Percentiles rank a stretch among this genome's conserved stretches.
Evolutionary conservation across 768 basidiomycete genomes (phyloP).

Genomic region (Leccinellum luteum): DNA sequence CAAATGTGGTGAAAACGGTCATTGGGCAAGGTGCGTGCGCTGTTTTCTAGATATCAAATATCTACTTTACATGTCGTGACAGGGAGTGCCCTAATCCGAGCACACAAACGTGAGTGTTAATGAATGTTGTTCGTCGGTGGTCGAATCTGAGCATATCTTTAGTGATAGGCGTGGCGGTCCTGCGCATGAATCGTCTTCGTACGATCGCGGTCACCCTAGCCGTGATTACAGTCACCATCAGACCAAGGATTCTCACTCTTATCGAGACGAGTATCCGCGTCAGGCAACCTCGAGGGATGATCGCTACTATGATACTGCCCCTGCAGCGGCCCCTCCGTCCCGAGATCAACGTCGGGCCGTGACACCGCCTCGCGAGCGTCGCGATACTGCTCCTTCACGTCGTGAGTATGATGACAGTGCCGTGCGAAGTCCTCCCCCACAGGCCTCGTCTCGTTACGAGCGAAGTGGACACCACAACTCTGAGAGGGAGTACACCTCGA

Average conservation of each 20-base stretch:
- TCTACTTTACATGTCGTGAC: constrained; percentile 2
- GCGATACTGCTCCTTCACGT: constrained; percentile 55
- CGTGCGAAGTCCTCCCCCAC: constrained; percentile 48
- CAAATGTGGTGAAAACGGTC: constrained; percentile 80
- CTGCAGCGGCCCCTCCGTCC: constrained; percentile 35
- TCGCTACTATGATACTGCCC: constrained; percentile 54
- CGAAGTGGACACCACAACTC: constrained; percentile 37
- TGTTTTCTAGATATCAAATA: not conserved
- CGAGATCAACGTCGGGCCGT: constrained; percentile 62
- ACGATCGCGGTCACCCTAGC: constrained; percentile 53
- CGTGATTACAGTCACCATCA: constrained; percentile 50
- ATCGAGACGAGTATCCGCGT: constrained; percentile 56
- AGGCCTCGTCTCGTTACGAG: constrained; percentile 52
- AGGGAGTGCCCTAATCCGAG: constrained; percentile 72
- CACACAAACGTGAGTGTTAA: constrained; percentile 45
- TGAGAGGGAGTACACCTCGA: constrained; percentile 46
- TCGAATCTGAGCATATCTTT: constrained; percentile 2
- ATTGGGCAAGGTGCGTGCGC: constrained; percentile 77
- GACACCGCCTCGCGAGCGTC: constrained; percentile 63
- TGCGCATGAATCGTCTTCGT: constrained; percentile 48
- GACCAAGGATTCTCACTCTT: constrained; percentile 37
- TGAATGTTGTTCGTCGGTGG: not conserved
- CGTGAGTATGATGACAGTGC: constrained; percentile 75
- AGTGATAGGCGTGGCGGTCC: constrained; percentile 37
- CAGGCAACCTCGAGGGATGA: constrained; percentile 47